phyloP scores from a whole-genome alignment of 2,329 filamentous ascomycete species.

The Fusarium haematococcum region DNA sequence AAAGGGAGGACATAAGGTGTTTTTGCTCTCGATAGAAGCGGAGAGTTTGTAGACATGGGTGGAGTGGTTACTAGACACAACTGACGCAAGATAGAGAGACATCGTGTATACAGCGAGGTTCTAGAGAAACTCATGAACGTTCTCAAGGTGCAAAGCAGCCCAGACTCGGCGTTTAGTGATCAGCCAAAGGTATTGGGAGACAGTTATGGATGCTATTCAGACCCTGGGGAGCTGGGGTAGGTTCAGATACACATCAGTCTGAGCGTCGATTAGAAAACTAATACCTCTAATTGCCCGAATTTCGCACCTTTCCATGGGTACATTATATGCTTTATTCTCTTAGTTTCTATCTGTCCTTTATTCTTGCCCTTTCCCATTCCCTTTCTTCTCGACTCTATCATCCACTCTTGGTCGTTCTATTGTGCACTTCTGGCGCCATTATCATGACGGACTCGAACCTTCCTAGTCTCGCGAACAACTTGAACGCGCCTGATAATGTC shows the following conservation, averaged over 20 bases:
- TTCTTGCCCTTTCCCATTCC: neutral
- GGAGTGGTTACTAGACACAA: neutral
- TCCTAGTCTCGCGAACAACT: neutral
- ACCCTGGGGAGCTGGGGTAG: neutral
- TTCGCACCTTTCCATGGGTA: neutral
- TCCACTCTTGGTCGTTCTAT: neutral
- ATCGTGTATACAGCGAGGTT: neutral
- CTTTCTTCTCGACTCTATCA: neutral
- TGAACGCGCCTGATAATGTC: neutral
- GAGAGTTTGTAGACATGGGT: conserved; percentile 2
- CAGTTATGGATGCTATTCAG: neutral
- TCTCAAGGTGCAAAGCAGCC: neutral
- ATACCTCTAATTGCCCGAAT: neutral
- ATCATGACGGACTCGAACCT: neutral
- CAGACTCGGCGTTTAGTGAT: neutral
- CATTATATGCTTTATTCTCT: neutral
- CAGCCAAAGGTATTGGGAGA: neutral
- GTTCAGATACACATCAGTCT: neutral
- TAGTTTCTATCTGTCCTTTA: neutral
- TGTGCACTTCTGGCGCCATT: neutral
- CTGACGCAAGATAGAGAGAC: neutral
- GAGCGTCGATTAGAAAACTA: neutral
- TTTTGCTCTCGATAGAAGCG: conserved; percentile 51
- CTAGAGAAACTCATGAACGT: neutral
- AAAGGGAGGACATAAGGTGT: conserved; percentile 46